phyloP scores from a whole-genome alignment of 768 basidiomycete species.

The Lactarius akahatsu region DNA sequence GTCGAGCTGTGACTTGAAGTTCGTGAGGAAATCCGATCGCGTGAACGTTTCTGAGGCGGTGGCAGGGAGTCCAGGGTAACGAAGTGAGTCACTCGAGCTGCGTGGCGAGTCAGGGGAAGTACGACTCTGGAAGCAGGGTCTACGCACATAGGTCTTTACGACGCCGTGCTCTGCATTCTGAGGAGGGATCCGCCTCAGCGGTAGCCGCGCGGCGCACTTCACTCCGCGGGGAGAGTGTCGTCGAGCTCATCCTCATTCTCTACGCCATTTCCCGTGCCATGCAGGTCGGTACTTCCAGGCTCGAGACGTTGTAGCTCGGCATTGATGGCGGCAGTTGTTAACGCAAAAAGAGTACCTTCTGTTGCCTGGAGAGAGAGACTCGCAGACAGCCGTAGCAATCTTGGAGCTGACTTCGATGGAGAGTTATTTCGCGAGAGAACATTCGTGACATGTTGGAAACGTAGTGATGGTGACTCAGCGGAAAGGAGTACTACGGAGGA shows the following conservation, averaged over 20 bases:
- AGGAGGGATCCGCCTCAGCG: conserved; percentile 84
- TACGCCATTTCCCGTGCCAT: conserved; percentile 7
- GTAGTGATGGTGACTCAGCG: conserved; percentile 56
- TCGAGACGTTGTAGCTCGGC: conserved; percentile 61
- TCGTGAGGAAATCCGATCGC: conserved; percentile 59
- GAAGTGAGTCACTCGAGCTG: conserved; percentile 89
- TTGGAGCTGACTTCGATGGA: conserved; percentile 83
- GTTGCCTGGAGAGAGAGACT: too few relatives aligned
- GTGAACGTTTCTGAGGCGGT: conserved; percentile 42
- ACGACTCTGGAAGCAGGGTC: neutral
- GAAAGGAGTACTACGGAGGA: conserved; percentile 55
- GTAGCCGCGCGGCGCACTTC: conserved; percentile 76
- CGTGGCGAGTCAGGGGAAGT: neutral
- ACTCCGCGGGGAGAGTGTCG: conserved; percentile 71
- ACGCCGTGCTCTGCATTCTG: conserved; percentile 92
- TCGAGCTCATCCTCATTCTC: conserved; percentile 81
- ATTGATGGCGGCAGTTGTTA: conserved; percentile 82
- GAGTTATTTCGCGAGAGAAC: conserved; percentile 70
- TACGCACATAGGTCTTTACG: conserved; percentile 72
- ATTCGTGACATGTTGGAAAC: conserved; percentile 52
- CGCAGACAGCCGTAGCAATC: conserved; percentile 56
- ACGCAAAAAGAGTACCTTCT: conserved; percentile 82
- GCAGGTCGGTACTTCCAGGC: conserved; percentile 4
- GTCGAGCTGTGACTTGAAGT: conserved; percentile 78
- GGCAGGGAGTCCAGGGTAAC: conserved; percentile 73